phyloP scores from a whole-genome alignment of 1,139 yeast genomes.

The Suhomyces taliae region DNA sequence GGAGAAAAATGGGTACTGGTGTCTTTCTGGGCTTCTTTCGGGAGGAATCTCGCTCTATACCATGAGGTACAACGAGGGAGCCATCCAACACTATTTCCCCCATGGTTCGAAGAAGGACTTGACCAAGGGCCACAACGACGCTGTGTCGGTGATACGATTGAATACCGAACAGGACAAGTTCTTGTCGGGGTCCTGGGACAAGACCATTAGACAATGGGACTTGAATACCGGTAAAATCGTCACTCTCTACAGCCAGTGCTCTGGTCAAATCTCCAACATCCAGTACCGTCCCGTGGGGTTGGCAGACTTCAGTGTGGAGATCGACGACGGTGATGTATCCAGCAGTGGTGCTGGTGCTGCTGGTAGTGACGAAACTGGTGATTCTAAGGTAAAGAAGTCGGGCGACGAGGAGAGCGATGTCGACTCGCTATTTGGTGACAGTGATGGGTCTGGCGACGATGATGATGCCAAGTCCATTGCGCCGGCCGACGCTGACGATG shows the following conservation, averaged over 20 bases:
- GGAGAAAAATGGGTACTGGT: slow-evolving; percentile 81
- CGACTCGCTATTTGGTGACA: slow-evolving; percentile 80
- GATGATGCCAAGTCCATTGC: slow-evolving; percentile 10
- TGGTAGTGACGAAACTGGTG: not conserved
- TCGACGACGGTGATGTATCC: slow-evolving; percentile 1
- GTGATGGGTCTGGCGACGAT: slow-evolving; percentile 53
- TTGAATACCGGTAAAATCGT: slow-evolving; percentile 65
- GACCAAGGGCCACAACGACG: slow-evolving; percentile 56
- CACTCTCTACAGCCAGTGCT: slow-evolving; percentile 49
- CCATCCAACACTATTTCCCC: slow-evolving; percentile 71
- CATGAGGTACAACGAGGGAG: slow-evolving; percentile 81
- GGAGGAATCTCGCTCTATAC: slow-evolving; percentile 91
- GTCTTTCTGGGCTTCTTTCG: slow-evolving; percentile 73
- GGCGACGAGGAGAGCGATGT: slow-evolving; percentile 58
- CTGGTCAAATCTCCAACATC: slow-evolving; percentile 79
- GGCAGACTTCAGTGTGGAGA: slow-evolving; percentile 26
- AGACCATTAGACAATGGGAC: slow-evolving; percentile 79
- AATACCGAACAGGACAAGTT: slow-evolving; percentile 61
- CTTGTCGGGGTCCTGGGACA: slow-evolving; percentile 91
- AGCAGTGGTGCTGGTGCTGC: not conserved
- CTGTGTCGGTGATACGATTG: slow-evolving; percentile 71
- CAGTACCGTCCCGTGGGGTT: slow-evolving; percentile 79
- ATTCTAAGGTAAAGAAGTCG: slow-evolving; percentile 2
- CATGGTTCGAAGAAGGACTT: slow-evolving; percentile 27
- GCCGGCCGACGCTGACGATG: slow-evolving; percentile 41